Percentiles rank a stretch among this genome's conserved stretches.
These are phyloP conservation scores for Kregervanrija delftensis DNA, from an alignment of 805 yeast genomes.

Conservation along the genomic window DNA sequence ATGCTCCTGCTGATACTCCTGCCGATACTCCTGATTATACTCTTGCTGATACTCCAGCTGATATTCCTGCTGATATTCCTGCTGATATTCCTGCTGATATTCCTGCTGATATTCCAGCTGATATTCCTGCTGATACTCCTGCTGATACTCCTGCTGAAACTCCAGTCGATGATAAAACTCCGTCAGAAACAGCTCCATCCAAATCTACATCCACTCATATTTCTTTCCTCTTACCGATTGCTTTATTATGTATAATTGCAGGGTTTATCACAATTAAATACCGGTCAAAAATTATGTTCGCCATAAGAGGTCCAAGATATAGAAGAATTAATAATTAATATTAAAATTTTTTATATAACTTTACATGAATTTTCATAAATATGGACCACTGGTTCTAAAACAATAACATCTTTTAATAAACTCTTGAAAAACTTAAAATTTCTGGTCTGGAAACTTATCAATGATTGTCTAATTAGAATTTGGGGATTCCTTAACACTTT, in stretches of 20 bases:
- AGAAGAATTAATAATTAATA: conserved; percentile 14
- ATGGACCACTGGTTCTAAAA: conserved; percentile 11
- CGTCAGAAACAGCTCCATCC: no score
- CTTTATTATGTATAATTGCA: conserved; percentile 7
- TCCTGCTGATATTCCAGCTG: neutral
- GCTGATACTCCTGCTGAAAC: conserved; percentile 1
- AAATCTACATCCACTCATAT: no score
- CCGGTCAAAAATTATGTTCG: conserved; percentile 14
- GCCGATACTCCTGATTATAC: neutral
- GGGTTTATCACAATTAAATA: conserved; percentile 12
- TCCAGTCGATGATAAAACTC: neutral
- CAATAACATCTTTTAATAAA: conserved; percentile 2
- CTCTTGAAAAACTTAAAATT: conserved; percentile 8
- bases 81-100: neutral
- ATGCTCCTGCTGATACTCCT: neutral
- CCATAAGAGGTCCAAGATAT: conserved; percentile 26
- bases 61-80: conserved; percentile 1
- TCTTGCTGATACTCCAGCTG: no score
- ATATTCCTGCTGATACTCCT: neutral
- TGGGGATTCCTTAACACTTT: conserved; percentile 8
- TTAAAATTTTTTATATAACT: neutral
- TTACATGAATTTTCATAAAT: conserved; percentile 13
- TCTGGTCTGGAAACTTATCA: conserved; percentile 7
- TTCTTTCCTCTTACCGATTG: conserved; percentile 13
- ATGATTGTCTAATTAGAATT: neutral